Base-by-base conservation (phyloP, 2,329 filamentous ascomycete species). In the Fusarium siculi region DNA sequence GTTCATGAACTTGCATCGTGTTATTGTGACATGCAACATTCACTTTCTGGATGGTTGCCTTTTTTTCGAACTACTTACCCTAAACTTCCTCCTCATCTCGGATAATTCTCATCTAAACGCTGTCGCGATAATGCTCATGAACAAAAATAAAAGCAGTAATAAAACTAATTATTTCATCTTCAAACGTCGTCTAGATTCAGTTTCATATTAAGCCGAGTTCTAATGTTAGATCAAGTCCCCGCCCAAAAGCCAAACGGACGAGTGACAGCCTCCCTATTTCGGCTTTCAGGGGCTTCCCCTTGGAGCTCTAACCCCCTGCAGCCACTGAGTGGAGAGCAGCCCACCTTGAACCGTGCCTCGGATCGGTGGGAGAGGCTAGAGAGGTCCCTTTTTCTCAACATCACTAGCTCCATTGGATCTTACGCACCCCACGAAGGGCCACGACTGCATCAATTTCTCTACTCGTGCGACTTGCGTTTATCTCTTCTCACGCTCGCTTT, bases 351-450 rank as follows among this genome's bases (percentile, higher is more conserved):
- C 63, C 66, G 54, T 68, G 62, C 65, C 75, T 72, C 72, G 65
- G 66, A 46, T 57, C 66, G 57, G 56, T 58, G 70, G 68, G 58
- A 57, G 67, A n/a, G n/a, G n/a, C n/a, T n/a, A n/a, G n/a, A n/a
- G n/a, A 53, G 63, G 67, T 67, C 72, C 68, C 75, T 75, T 70
- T 75, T 76, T 67, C 63, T 64, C 61, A 76, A 73, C 74, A 75
- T 64, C 75, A 76, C 50, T 61, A 63, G 59, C 59, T 65, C 49
- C 61, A 36, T 47, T 30, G 25, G 19, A 30, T 55, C 36, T 55
- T 32, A 62, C 58, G 43, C 61, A 70, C 64, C 73, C 66, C 74
- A 67, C 71, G 64, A 68, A 77, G 74, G 75, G 75, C 75, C 75
- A 77, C 75, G 74, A 77, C 74, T 75, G 55, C 75, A 54, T 43